phyloP scores from a whole-genome alignment of 2,329 filamentous ascomycete species.

The Ceratocystis ficicola region DNA sequence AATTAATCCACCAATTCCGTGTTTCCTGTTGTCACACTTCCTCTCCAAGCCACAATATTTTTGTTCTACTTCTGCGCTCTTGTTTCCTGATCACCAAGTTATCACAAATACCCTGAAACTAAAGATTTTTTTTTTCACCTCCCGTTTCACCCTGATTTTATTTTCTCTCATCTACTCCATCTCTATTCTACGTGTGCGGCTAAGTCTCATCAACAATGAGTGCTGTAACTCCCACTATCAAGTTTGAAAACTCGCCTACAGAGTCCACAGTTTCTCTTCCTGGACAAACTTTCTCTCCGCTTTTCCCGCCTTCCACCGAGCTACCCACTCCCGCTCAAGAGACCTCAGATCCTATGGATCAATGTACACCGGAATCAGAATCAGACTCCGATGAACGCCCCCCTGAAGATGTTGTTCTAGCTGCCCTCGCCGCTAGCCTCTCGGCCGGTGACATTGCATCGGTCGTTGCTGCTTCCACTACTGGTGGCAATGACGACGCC shows the following conservation, averaged over 20 bases:
- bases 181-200: constrained; percentile 8
- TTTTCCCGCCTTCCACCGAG: constrained; percentile 34
- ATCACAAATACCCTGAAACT: neutral
- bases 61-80: neutral
- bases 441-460: constrained; percentile 18
- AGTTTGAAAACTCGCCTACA: constrained; percentile 43
- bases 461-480: constrained; percentile 22
- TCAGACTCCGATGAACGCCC: constrained; percentile 25
- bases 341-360: constrained; percentile 38
- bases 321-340: constrained; percentile 25
- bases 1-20: neutral
- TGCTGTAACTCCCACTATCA: constrained; percentile 31
- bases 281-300: constrained; percentile 38
- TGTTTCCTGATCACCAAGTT: neutral
- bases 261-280: constrained; percentile 44
- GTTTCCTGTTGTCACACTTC: neutral
- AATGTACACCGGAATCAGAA: constrained; percentile 39
- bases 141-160: neutral
- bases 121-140: neutral
- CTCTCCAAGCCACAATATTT: too few relatives aligned
- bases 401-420: constrained; percentile 25
- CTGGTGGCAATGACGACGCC: constrained; percentile 23
- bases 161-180: neutral
- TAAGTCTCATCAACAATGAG: constrained; percentile 25
- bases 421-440: constrained; percentile 23